Conservation (phyloP, 2,329 filamentous ascomycete species). For the Diaporthe capsici region DNA sequence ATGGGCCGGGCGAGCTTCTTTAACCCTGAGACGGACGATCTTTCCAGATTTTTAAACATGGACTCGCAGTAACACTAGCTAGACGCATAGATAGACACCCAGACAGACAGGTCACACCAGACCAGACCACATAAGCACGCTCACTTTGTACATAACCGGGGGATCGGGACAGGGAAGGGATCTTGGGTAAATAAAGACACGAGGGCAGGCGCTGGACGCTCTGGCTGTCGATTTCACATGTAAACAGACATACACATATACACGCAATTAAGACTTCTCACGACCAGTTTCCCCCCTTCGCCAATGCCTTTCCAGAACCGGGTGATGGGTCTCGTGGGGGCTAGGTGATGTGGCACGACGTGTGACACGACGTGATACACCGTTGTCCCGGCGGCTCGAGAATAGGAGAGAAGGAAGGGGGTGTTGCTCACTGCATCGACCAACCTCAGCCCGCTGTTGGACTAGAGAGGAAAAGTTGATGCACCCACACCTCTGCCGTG, state of each 20-base stretch:
- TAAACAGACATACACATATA: neutral
- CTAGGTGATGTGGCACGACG: neutral
- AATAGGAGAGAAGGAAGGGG: too few relatives aligned
- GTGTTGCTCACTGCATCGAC: neutral
- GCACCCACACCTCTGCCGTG: too few relatives aligned
- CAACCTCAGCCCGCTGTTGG: neutral
- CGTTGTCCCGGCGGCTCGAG: neutral
- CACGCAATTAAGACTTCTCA: neutral
- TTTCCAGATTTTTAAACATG: conserved; percentile 38
- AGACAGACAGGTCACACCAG: neutral
- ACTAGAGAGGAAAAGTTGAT: too few relatives aligned
- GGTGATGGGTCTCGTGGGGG: neutral
- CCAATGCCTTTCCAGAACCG: neutral
- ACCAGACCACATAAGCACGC: conserved; percentile 14
- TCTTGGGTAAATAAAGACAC: conserved; percentile 7
- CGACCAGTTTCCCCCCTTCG: neutral
- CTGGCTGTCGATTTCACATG: neutral
- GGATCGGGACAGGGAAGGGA: neutral
- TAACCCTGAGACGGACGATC: conserved; percentile 27
- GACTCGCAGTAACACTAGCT: conserved; percentile 31
- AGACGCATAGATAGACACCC: neutral
- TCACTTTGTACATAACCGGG: conserved; percentile 20
- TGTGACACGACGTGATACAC: neutral
- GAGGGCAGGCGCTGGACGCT: conserved; percentile 24
- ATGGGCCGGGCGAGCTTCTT: conserved; percentile 36